Conservation (phyloP, 257 asterid species). For the Parsonsia alboflavescens region DNA sequence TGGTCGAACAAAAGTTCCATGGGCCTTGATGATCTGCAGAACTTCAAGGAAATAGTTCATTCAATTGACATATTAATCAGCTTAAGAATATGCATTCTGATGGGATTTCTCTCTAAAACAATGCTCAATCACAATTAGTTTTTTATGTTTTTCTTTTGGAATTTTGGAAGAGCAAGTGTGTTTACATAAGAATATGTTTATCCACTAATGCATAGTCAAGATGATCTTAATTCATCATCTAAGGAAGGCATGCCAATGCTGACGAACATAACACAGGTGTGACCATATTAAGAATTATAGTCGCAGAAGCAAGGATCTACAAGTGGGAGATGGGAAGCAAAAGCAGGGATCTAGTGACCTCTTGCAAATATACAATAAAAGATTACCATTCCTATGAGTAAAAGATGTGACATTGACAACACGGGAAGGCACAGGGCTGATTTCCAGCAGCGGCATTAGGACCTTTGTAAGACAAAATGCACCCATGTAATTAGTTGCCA, state of each 20-base stretch:
- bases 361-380: background rate
- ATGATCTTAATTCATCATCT: background rate
- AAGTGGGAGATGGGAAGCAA: background rate
- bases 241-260: background rate
- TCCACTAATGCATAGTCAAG: background rate
- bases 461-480: constrained; percentile 75
- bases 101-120: background rate
- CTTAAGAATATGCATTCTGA: background rate
- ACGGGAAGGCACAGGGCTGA: constrained; percentile 69
- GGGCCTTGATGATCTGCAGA: background rate
- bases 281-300: background rate
- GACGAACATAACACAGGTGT: background rate
- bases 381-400: constrained; percentile 78
- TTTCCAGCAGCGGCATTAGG: constrained; percentile 67
- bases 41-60: background rate
- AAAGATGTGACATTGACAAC: constrained; percentile 85
- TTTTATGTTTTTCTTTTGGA: background rate
- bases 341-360: background rate
- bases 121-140: background rate
- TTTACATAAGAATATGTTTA: background rate
- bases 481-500: constrained; percentile 81
- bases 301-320: background rate
- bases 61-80: background rate
- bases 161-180: background rate
- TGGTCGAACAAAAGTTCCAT: background rate